Conservation (phyloP, 768 basidiomycete species). For the Psilocybe subaeruginosa region DNA sequence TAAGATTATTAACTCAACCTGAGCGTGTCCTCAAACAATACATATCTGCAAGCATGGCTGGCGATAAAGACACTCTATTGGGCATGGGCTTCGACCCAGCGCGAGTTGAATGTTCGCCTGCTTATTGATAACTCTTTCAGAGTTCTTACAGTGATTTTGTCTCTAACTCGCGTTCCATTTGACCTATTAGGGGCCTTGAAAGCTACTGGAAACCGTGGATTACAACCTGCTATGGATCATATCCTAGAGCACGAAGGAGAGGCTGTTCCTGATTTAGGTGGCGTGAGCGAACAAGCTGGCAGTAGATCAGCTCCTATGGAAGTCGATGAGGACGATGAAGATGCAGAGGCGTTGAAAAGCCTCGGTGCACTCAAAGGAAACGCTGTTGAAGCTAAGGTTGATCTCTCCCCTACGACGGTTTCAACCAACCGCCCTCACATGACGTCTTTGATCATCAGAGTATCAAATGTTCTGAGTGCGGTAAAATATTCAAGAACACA, state of each 20-base stretch:
- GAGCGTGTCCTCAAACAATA: neutral
- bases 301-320: slow-evolving; percentile 41
- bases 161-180: neutral
- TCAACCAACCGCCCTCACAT: neutral
- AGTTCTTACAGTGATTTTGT: neutral
- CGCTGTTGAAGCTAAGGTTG: slow-evolving; percentile 70
- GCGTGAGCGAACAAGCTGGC: slow-evolving; percentile 38
- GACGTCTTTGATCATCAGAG: slow-evolving; percentile 47
- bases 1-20: neutral
- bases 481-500: slow-evolving; percentile 85
- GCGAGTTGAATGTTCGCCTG: slow-evolving; percentile 79
- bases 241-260: slow-evolving; percentile 80
- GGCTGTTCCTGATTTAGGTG: slow-evolving; percentile 66
- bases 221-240: slow-evolving; percentile 93
- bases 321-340: slow-evolving; percentile 75
- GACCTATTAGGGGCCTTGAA: slow-evolving; percentile 77
- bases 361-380: slow-evolving; percentile 43
- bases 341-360: slow-evolving; percentile 61
- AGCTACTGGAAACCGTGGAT: slow-evolving; percentile 79
- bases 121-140: neutral
- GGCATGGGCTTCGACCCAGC: slow-evolving; percentile 87
- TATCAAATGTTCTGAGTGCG: slow-evolving; percentile 83
- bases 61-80: slow-evolving; percentile 75
- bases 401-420: neutral
- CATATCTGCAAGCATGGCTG: slow-evolving; percentile 39